Evolutionary conservation across 768 basidiomycete genomes (phyloP).

Genomic region (Trametes cingulata): DNA sequence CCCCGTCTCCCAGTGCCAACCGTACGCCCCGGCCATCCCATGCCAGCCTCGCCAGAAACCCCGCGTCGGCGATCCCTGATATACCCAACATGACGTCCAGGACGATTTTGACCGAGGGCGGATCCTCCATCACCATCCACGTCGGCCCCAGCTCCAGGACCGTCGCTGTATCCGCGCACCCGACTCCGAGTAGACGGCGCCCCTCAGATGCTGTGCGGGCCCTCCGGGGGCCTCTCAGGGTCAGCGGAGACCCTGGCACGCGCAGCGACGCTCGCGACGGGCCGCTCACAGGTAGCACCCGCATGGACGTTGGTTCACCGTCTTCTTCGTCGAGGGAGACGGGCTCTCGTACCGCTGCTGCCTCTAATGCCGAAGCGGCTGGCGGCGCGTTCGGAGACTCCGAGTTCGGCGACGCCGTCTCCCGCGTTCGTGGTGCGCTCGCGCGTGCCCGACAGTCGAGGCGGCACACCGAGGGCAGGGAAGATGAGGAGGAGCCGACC

Average conservation of each 20-base stretch:
- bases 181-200: not conserved
- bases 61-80: not conserved
- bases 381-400: not conserved
- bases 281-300: not conserved
- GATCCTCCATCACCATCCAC: too few species aligned
- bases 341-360: not conserved
- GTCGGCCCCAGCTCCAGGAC: too few species aligned
- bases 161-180: slow-evolving; percentile 1
- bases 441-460: not conserved
- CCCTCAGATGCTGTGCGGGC: not conserved
- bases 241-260: not conserved
- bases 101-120: not conserved
- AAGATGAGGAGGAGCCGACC: not conserved
- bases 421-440: slow-evolving; percentile 1
- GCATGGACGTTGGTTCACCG: not conserved
- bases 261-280: not conserved
- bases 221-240: too few species aligned
- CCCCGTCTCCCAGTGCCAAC: not conserved
- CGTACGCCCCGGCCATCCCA: slow-evolving; percentile 1
- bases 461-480: not conserved
- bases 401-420: not conserved
- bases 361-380: not conserved
- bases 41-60: not conserved
- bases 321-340: not conserved
- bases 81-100: not conserved